phyloP scores from a whole-genome alignment of 75 land plant genomes.

The Isoetes taiwanensis region DNA sequence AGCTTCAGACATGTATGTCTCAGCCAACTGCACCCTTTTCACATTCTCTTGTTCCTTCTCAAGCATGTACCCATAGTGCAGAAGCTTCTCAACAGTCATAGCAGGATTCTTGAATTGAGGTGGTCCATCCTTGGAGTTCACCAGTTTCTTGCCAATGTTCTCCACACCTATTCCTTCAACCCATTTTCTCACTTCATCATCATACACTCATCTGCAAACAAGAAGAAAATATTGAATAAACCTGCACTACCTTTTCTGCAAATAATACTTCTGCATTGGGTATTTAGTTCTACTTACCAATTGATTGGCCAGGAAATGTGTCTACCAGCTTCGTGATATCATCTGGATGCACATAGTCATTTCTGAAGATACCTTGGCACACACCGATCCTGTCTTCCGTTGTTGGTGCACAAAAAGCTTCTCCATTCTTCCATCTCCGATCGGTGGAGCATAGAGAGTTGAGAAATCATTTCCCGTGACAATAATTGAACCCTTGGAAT shows the following conservation, averaged over 20 bases:
- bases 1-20: constrained; percentile 63
- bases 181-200: constrained; percentile 94
- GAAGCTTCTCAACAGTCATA: constrained; percentile 76
- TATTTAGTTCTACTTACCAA: constrained; percentile 33
- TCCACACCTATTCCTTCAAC: constrained; percentile 52
- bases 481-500: constrained; percentile 70
- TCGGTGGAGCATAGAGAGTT: constrained; percentile 83
- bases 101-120: constrained; percentile 77
- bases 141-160: constrained; percentile 62
- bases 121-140: constrained; percentile 91
- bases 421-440: constrained; percentile 95
- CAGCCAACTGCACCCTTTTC: constrained; percentile 92
- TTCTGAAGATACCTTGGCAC: constrained; percentile 64
- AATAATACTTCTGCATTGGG: background rate
- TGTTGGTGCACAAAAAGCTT: constrained; percentile 89
- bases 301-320: constrained; percentile 84
- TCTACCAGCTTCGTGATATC: constrained; percentile 68
- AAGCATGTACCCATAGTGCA: constrained; percentile 87
- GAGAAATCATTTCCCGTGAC: constrained; percentile 95
- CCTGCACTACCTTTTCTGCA: background rate
- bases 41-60: constrained; percentile 94
- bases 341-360: constrained; percentile 34
- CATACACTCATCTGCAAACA: constrained; percentile 76
- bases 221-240: background rate
- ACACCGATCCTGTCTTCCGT: constrained; percentile 83